These are phyloP conservation scores for Colletotrichum incanum DNA, from an alignment of 2,329 filamentous ascomycete genomes.

Conservation along the genomic window DNA sequence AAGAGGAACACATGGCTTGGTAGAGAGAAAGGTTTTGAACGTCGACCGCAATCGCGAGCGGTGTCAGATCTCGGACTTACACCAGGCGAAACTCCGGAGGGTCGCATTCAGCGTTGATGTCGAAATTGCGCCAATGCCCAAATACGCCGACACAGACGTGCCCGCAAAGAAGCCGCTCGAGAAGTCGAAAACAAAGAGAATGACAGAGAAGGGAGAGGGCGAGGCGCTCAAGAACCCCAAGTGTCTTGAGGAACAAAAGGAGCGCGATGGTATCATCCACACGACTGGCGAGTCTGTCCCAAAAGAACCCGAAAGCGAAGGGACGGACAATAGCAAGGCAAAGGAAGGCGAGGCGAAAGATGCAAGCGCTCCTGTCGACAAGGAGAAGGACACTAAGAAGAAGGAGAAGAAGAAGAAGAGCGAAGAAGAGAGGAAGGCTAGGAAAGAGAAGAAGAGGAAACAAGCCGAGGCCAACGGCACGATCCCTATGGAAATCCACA, in stretches of 20 bases:
- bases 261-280: slow-evolving; percentile 57
- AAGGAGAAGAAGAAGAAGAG: slow-evolving; percentile 97
- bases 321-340: slow-evolving; percentile 45
- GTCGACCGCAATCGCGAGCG: slow-evolving; percentile 85
- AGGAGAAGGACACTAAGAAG: slow-evolving; percentile 75
- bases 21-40: slow-evolving; percentile 87
- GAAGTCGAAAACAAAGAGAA: slow-evolving; percentile 71
- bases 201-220: slow-evolving; percentile 80
- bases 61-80: slow-evolving; percentile 84
- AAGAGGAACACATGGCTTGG: slow-evolving; percentile 75
- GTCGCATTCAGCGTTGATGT: slow-evolving; percentile 98
- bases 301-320: slow-evolving; percentile 59
- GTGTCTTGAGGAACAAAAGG: slow-evolving; percentile 71
- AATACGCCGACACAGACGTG: slow-evolving; percentile 76
- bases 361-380: slow-evolving; percentile 46
- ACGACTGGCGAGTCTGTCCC: slow-evolving; percentile 57
- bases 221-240: slow-evolving; percentile 80
- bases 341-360: slow-evolving; percentile 47
- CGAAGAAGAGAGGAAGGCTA: slow-evolving; percentile 91
- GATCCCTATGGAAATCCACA: slow-evolving; percentile 86
- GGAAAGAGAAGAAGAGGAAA: slow-evolving; percentile 89
- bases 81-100: slow-evolving; percentile 84
- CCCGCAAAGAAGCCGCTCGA: slow-evolving; percentile 60
- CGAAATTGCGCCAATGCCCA: slow-evolving; percentile 91
- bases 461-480: slow-evolving; percentile 90